Evolutionary conservation across 164 flowering plant genomes (phyloP), one percentile per base, ranked within the genome.

Genomic region (Hamamelis virginiana): DNA sequence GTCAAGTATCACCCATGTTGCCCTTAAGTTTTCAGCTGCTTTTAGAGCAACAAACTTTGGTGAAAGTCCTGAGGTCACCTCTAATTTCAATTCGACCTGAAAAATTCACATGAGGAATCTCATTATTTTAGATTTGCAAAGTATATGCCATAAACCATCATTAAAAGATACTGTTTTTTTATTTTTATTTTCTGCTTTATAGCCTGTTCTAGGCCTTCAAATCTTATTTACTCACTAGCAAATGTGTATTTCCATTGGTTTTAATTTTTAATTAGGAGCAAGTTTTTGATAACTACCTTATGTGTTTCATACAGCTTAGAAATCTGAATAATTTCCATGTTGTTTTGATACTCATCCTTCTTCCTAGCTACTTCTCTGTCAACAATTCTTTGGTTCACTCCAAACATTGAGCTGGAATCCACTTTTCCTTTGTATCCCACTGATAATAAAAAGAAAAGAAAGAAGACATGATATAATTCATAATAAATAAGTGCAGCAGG

Each of bases 1-100:
- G 80, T 87, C 94, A 59, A 89, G 89, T 64, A 90, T 76, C 48
- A 87, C 70, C 86, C 88, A 87, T 43, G 92, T 86, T 57, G 92
- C 86, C 53, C 53, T 52, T 8, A 75, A 66, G 59, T 23, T 67
- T 70, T 50, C 75, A 1, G 80, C 84, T 47, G 80, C 84, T 52
- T 70, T 59, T 16, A 83, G 28, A 52, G 89, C 88, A 58, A 77
- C 78, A 38, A n/a, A 41, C 74, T 81, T 86, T 16, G 80, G 80
- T 26, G 88, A 78, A 19, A 86, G 5, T 28, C 87, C 86, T 2
- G 74, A 68, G 15, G 43, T 66, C 38, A 90, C 78, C 57, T 76
- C 77, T 43, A 85, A 38, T 4, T 43, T 64, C 66, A 90, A 76
- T 52, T 69, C 74, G 38, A 86, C 72, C 87, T 87, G 83, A 45